Percentiles rank a stretch among this genome's conserved stretches.
Evolutionary conservation across 164 flowering plant genomes (phyloP).

Genomic region (Umbilicus rupestris): DNA sequence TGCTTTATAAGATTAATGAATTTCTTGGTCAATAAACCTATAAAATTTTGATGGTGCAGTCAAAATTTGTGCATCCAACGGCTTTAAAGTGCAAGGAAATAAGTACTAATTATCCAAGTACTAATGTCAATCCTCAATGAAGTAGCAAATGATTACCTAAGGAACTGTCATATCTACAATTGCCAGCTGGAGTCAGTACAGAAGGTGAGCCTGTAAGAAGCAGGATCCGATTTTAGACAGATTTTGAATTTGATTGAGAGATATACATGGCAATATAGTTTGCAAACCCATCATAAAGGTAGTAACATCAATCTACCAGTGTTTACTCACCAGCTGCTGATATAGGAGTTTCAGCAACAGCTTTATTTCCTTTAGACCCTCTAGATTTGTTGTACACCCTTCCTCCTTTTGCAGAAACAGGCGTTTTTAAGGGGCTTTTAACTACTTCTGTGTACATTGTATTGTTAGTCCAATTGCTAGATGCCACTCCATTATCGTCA

Average conservation of each 20-base stretch:
- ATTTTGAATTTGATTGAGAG: neutral
- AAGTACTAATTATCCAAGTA: neutral
- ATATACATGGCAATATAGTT: neutral
- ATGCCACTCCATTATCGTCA: conserved; percentile 32
- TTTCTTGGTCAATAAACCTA: conserved; percentile 88
- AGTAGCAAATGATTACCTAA: conserved; percentile 33
- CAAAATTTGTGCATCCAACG: neutral
- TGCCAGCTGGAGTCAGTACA: conserved; percentile 58
- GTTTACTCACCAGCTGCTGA: conserved; percentile 45
- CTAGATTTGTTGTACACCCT: conserved; percentile 40
- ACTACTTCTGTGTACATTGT: conserved; percentile 20
- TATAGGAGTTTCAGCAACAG: conserved; percentile 48
- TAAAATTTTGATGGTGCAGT: conserved; percentile 4
- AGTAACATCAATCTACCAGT: neutral
- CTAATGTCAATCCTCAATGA: neutral
- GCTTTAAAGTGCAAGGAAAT: neutral
- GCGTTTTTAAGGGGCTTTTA: conserved; percentile 28
- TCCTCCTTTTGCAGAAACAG: conserved; percentile 49
- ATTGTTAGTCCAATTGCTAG: conserved; percentile 30
- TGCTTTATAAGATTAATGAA: conserved; percentile 76
- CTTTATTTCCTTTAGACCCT: conserved; percentile 30
- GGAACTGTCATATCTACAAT: conserved; percentile 81
- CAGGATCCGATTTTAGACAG: neutral
- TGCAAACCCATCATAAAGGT: neutral
- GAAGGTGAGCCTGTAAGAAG: conserved; percentile 50